Conservation (phyloP, 208 protist genomes). For the Leishmania gerbilli region DNA sequence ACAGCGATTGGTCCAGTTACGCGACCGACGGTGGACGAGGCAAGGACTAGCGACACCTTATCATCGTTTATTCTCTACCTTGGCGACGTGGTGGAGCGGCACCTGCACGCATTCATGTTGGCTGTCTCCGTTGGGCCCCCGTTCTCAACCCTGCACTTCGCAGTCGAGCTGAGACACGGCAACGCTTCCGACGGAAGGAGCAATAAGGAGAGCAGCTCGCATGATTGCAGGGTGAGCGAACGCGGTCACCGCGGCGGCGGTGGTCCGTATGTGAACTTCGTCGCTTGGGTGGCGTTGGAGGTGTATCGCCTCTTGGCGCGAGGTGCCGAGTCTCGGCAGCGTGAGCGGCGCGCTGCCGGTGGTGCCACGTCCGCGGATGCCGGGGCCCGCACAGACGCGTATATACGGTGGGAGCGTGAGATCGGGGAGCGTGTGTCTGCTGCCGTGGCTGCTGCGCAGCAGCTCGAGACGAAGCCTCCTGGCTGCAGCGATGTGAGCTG, state of each 20-base stretch:
- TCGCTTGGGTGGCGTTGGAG: conserved; percentile 53
- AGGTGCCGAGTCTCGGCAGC: conserved; percentile 26
- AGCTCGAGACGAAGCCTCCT: neutral
- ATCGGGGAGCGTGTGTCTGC: conserved; percentile 9
- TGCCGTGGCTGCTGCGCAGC: neutral
- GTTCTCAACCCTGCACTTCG: neutral
- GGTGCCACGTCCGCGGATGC: conserved; percentile 6
- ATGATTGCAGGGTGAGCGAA: neutral
- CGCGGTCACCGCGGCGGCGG: conserved; percentile 10
- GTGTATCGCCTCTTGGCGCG: conserved; percentile 38
- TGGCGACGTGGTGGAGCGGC: conserved; percentile 21
- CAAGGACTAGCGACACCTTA: neutral
- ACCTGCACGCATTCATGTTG: conserved; percentile 22
- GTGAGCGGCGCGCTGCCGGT: conserved; percentile 7
- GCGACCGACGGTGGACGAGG: neutral
- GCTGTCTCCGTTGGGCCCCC: conserved; percentile 22
- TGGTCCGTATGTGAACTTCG: conserved; percentile 44
- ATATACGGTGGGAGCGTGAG: conserved; percentile 12
- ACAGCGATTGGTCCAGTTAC: neutral
- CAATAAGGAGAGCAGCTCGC: neutral
- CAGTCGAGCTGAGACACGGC: neutral
- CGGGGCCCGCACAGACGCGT: conserved; percentile 6
- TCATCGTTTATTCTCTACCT: conserved; percentile 23
- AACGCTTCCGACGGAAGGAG: neutral
- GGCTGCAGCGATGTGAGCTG: neutral